Evolutionary conservation across 2,329 filamentous ascomycete genomes (phyloP), one percentile per base, ranked within the genome.

Genomic region (Cladophialophora immunda): DNA sequence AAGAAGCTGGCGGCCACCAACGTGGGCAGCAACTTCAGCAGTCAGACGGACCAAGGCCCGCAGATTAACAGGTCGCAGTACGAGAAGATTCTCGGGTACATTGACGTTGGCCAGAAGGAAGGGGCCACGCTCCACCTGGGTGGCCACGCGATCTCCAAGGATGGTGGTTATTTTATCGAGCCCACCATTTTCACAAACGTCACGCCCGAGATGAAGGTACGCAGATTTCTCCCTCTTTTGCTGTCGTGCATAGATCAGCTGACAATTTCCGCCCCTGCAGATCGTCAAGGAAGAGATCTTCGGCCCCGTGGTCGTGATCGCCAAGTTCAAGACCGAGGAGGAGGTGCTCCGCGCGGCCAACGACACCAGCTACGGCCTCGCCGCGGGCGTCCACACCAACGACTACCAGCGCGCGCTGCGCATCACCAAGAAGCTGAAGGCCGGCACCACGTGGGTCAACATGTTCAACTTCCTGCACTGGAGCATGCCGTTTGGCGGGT

Each of bases 51-150:
- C 80, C 90, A 93, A 74, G 91, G 91, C 0, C 91, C 91, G 0
- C 90, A 92, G 74, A 86, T 92, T 54, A 90, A 89, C 4, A 89
- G 89, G 75, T 78, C 82, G 7, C 91, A 93, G 75, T 91, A 90
- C 73, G 89, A 93, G 58, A 83, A 87, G 45, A 85, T 94, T 2
- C 81, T 93, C 30, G 83, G 83, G 0, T 94, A 90, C 76, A 87
- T 94, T 53, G 86, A 92, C 63, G 75, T 83, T 5, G 91, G 90
- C 19, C 91, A 91, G 76, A 83, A 83, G 3, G 89, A 92, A 74
- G 91, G 91, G n/a, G 90, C 90, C 0, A 90, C 83, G 5, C 81
- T 93, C 0, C 81, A 85, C 22, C 78, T 84, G 1, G 91, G 91
- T 15, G 91, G 90, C 17, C 7, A 52, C 15, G 17, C 58, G 1